Evolutionary conservation across 192 early-diverging fungal genomes (phyloP), one percentile per base, ranked within the genome.

Genomic region (Podila epigama): DNA sequence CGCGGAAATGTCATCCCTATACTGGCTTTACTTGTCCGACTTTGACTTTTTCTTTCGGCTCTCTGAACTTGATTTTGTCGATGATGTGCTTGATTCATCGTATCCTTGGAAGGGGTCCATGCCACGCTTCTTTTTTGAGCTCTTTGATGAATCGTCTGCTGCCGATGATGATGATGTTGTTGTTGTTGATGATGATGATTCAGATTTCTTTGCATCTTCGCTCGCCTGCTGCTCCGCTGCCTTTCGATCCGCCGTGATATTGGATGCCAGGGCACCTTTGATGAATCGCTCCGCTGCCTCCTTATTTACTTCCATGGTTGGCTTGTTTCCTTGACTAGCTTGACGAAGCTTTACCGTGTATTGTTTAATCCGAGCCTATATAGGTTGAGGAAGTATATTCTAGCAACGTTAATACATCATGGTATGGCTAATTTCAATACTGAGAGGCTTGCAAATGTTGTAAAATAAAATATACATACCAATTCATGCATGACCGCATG

Each of bases 401-500:
- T 18, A 22, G n/a, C 20, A 48, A 22, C 20, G 25, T 3, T 22
- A 22, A 8, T 4, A 8, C 25, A 22, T 4, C 20, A 8, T 48
- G 20, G n/a, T 20, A 22, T 2, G 15, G 18, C 1, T n/a, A 15
- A 18, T 0, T 44, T n/a, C 4, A 16, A 8, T 7, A 7, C 44
- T 3, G 5, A n/a, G n/a, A n/a, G n/a, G n/a, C n/a, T n/a, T n/a
- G n/a, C n/a, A n/a, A n/a, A n/a, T n/a, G n/a, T n/a, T n/a, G n/a
- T n/a, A n/a, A n/a, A n/a, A n/a, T n/a, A n/a, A n/a, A n/a, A n/a
- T n/a, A n/a, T n/a, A n/a, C n/a, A n/a, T n/a, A 86, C 84, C 61
- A 88, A 58, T 52, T 88, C 86, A 12, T 57, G 62, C 84, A 88
- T 88, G 28, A 88, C 84, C 12, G 84, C 84, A 55, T 88, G 86